Percentiles rank a stretch among this genome's conserved stretches.
Evolutionary conservation across 2,329 filamentous ascomycete genomes (phyloP).

Genomic region (Emergomyces orientalis): DNA sequence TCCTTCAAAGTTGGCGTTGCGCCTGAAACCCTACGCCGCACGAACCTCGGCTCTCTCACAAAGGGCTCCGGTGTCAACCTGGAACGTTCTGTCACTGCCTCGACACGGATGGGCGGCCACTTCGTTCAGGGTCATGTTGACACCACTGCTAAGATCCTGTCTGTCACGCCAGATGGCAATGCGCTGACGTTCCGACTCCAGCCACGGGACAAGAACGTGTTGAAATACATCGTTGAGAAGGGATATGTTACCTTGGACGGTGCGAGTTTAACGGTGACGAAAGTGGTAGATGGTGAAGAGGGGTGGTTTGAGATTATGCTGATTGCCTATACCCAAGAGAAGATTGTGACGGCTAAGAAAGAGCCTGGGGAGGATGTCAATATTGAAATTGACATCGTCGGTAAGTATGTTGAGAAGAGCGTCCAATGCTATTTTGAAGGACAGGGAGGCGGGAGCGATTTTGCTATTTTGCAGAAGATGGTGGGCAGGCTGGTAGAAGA

Average conservation of each 20-base stretch:
- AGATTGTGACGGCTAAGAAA: slow-evolving; percentile 74
- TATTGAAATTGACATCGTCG: slow-evolving; percentile 82
- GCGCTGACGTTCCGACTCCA: slow-evolving; percentile 76
- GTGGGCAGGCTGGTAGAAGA: slow-evolving; percentile 66
- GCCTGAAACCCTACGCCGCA: slow-evolving; percentile 89
- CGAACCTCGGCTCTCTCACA: slow-evolving; percentile 73
- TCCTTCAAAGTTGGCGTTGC: slow-evolving; percentile 88
- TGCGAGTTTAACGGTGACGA: slow-evolving; percentile 84
- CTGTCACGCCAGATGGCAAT: slow-evolving; percentile 73
- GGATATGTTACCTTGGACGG: slow-evolving; percentile 92
- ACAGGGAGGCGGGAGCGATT: slow-evolving; percentile 28
- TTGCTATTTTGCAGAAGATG: slow-evolving; percentile 58
- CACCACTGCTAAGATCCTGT: slow-evolving; percentile 66
- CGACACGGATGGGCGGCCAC: slow-evolving; percentile 94
- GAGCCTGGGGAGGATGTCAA: slow-evolving; percentile 73
- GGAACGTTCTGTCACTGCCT: slow-evolving; percentile 81
- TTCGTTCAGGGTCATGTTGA: slow-evolving; percentile 98
- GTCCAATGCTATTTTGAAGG: slow-evolving; percentile 64
- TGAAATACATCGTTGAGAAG: slow-evolving; percentile 91
- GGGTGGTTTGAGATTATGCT: slow-evolving; percentile 96
- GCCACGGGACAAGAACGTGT: slow-evolving; percentile 57
- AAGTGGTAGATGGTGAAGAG: slow-evolving; percentile 66
- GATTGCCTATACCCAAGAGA: slow-evolving; percentile 91
- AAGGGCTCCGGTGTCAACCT: slow-evolving; percentile 70
- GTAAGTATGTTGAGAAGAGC: slow-evolving; percentile 62